Base-by-base conservation (phyloP, 2,329 filamentous ascomycete genomes). In the Dryadomyces sulphureus region DNA sequence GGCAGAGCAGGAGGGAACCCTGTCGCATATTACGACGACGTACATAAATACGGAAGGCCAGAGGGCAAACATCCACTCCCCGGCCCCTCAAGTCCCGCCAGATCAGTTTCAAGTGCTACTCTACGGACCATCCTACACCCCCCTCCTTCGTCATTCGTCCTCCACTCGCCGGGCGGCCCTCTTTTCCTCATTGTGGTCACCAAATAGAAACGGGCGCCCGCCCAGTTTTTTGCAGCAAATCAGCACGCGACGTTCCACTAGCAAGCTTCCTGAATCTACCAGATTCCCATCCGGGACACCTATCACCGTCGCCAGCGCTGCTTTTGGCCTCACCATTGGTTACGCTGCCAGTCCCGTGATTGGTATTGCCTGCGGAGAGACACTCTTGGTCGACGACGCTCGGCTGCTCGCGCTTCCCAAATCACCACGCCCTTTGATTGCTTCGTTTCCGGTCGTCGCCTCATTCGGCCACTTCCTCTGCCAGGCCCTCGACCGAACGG, bases 341-440 rank as follows among this genome's bases (percentile, higher is more conserved):
- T 25, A 14, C 25, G 14, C 40, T n/a, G 49, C 54, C 54, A 50
- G 63, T 74, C 72, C 73, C 70, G 69, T 75, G 72, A 75, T 72
- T 61, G 50, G 54, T 49, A 48, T 54, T 52, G 49, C 54, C 66
- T 69, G 66, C 66, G 65, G 65, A 67, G 54, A 52, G 55, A 36
- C 34, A 36, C 56, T 35, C 43, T 40, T n/a, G 27, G 38, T 14
- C 27, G 25, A 27, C 36, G n/a, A 39, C 45, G 45, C 22, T 41
- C 16, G 17, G 38, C n/a, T 45, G n/a, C n/a, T n/a, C 17, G 19
- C 22, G 35, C 32, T 14, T 20, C 19, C 45, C 42, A 49, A n/a
- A 49, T 45, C 48, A 45, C 24, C n/a, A n/a, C n/a, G n/a, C n/a
- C n/a, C n/a, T n/a, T n/a, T n/a, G n/a, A n/a, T 38, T 44, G 22